Conservation (phyloP, 306 rosid species). For the Cucurbita argyrosperma region DNA sequence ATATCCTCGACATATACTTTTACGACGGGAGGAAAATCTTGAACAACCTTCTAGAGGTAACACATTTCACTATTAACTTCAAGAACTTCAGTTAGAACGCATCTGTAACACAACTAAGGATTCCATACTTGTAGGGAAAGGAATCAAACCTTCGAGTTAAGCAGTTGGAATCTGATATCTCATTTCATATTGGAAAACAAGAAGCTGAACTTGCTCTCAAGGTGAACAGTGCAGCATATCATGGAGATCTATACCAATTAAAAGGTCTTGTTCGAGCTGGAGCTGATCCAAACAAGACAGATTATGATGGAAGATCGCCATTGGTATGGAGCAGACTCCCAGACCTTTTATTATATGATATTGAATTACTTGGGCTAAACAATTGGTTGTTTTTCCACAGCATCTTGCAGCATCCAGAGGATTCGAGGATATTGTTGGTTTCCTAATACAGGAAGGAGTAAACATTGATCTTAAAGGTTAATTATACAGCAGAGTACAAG, state of each 20-base stretch:
- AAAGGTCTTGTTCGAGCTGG: slow-evolving; percentile 79
- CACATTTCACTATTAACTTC: not conserved
- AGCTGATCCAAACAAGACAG: slow-evolving; percentile 83
- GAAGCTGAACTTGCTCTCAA: slow-evolving; percentile 92
- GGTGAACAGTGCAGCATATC: slow-evolving; percentile 63
- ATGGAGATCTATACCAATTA: slow-evolving; percentile 69
- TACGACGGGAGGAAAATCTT: slow-evolving; percentile 79
- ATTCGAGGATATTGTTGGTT: slow-evolving; percentile 50
- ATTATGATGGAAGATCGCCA: slow-evolving; percentile 96
- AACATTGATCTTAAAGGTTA: slow-evolving; percentile 48
- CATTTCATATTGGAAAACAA: slow-evolving; percentile 80
- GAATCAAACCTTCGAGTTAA: slow-evolving; percentile 41
- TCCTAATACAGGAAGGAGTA: slow-evolving; percentile 60
- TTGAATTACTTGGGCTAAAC: not conserved
- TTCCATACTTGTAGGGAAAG: slow-evolving; percentile 39
- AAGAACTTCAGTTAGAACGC: not conserved
- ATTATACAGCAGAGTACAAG: not conserved
- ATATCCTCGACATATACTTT: slow-evolving; percentile 75
- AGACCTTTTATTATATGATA: not conserved
- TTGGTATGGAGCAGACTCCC: slow-evolving; percentile 35
- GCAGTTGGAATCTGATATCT: slow-evolving; percentile 80
- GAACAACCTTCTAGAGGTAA: slow-evolving; percentile 87
- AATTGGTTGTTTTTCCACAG: slow-evolving; percentile 17
- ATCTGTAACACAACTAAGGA: not conserved
- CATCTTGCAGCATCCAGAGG: slow-evolving; percentile 93